Evolutionary conservation across 2,329 filamentous ascomycete species (phyloP).

Genomic region (Blumeriella jaapii): DNA sequence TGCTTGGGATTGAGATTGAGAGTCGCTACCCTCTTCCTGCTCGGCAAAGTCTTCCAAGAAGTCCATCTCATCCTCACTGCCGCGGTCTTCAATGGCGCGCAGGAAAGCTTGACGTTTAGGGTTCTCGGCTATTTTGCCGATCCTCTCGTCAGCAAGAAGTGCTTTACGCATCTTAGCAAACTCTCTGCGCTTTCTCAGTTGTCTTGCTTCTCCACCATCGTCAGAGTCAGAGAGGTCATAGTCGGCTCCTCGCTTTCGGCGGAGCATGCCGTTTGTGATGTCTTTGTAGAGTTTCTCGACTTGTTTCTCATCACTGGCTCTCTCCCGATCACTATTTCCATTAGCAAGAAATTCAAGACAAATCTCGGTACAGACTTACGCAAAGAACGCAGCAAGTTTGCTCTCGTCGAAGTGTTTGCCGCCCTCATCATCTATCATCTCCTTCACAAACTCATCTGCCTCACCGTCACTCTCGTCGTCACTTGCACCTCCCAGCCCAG

Average conservation of each 20-base stretch:
- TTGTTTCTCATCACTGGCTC: constrained; percentile 71
- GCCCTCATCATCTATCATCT: constrained; percentile 83
- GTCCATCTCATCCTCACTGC: constrained; percentile 64
- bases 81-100: constrained; percentile 74
- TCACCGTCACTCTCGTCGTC: constrained; percentile 75
- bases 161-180: constrained; percentile 88
- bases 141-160: constrained; percentile 75
- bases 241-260: constrained; percentile 69
- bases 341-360: constrained; percentile 4
- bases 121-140: constrained; percentile 82
- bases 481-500: constrained; percentile 79
- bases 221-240: constrained; percentile 85
- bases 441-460: constrained; percentile 60
- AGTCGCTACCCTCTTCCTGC: constrained; percentile 29
- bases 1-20: constrained; percentile 30
- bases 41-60: constrained; percentile 48
- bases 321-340: constrained; percentile 57
- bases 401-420: constrained; percentile 68
- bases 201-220: constrained; percentile 67
- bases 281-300: constrained; percentile 89
- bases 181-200: constrained; percentile 73
- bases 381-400: constrained; percentile 75
- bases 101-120: constrained; percentile 86
- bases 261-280: constrained; percentile 77
- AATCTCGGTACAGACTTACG: constrained; percentile 48